A percentile compares a stretch with the other conserved stretches of the same genome.
phyloP scores from a whole-genome alignment of 2,329 filamentous ascomycete genomes.

The Alternaria sp. region DNA sequence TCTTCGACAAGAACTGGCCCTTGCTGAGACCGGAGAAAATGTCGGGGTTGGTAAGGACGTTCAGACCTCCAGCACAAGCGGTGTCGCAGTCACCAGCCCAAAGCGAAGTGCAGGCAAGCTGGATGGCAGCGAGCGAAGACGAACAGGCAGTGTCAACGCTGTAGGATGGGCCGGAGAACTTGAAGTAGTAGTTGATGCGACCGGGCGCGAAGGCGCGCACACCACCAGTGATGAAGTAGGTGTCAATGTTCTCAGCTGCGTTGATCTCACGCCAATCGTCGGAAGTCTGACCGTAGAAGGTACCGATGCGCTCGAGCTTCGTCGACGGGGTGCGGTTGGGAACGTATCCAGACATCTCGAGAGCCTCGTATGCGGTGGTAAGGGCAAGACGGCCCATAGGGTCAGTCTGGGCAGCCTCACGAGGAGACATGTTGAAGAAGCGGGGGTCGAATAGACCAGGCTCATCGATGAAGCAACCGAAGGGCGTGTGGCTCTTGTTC shows the following conservation, averaged over 20 bases:
- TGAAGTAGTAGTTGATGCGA: constrained; percentile 78
- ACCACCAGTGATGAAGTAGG: constrained; percentile 70
- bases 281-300: constrained; percentile 76
- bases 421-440: constrained; percentile 87
- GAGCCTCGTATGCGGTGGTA: constrained; percentile 78
- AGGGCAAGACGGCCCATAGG: constrained; percentile 80
- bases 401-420: constrained; percentile 80
- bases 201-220: constrained; percentile 67
- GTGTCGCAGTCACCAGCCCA: constrained; percentile 81
- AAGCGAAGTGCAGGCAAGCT: constrained; percentile 74
- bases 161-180: constrained; percentile 74
- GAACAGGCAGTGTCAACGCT: constrained; percentile 81
- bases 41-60: constrained; percentile 80
- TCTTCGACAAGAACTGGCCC: constrained; percentile 79
- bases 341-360: constrained; percentile 81
- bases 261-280: constrained; percentile 82
- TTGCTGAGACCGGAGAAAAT: constrained; percentile 78
- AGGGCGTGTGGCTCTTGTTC: constrained; percentile 79
- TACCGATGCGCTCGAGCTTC: constrained; percentile 68
- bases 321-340: constrained; percentile 74
- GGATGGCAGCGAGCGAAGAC: constrained; percentile 73
- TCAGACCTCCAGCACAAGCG: constrained; percentile 78
- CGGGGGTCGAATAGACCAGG: constrained; percentile 80
- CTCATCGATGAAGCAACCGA: constrained; percentile 77
- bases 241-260: constrained; percentile 72